phyloP scores from a whole-genome alignment of 2,329 filamentous ascomycete genomes.

The Penicillium sp. region DNA sequence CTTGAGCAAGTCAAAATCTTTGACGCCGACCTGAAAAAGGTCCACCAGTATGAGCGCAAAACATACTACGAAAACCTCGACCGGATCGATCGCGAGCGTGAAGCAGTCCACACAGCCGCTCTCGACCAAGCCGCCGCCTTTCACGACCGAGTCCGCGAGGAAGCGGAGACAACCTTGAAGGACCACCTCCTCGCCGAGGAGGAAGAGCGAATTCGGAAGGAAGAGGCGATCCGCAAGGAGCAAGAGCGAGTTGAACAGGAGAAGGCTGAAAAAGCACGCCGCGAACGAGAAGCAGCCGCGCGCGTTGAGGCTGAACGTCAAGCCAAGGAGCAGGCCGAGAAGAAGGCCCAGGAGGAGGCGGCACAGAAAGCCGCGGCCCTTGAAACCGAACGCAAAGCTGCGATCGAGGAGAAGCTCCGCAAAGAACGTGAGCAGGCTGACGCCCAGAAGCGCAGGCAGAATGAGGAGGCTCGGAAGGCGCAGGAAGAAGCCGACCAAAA shows the following conservation, averaged over 20 bases:
- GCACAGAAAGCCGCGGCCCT: constrained; percentile 28
- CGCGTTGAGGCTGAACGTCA: constrained; percentile 36
- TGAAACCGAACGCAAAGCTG: constrained; percentile 33
- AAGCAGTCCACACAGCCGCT: constrained; percentile 56
- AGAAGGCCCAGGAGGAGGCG: constrained; percentile 27
- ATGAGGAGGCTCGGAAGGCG: constrained; percentile 24
- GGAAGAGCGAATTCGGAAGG: constrained; percentile 30
- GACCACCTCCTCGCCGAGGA: constrained; percentile 38
- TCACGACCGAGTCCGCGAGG: constrained; percentile 56
- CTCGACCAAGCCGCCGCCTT: constrained; percentile 57
- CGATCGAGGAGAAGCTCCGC: constrained; percentile 27
- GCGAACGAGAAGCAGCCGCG: constrained; percentile 31
- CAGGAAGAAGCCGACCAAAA: constrained; percentile 26
- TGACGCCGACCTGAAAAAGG: constrained; percentile 36
- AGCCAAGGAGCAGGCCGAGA: constrained; percentile 35
- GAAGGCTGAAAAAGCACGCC: constrained; percentile 26
- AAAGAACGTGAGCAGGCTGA: constrained; percentile 28
- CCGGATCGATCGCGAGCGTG: constrained; percentile 53
- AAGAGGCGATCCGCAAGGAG: constrained; percentile 31
- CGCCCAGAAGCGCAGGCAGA: constrained; percentile 28
- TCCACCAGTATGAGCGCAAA: constrained; percentile 37
- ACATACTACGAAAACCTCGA: constrained; percentile 54
- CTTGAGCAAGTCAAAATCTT: constrained; percentile 37
- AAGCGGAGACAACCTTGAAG: constrained; percentile 48
- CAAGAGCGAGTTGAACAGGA: constrained; percentile 29